Evolutionary conservation across 768 basidiomycete genomes (phyloP).

Genomic region (Tricholoma furcatifolium): DNA sequence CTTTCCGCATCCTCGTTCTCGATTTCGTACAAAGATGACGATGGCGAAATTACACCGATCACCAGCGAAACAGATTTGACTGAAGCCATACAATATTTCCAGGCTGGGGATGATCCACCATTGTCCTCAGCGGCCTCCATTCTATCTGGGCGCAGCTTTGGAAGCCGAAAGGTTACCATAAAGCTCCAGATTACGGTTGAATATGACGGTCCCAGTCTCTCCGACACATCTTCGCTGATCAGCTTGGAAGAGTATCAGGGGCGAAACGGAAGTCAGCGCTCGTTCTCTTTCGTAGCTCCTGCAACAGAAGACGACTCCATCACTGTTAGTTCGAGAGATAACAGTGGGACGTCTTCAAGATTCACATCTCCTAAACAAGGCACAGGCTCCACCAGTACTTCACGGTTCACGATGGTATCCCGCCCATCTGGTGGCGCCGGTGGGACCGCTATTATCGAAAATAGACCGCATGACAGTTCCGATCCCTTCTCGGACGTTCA

Average conservation of each 20-base stretch:
- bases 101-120: slow-evolving; percentile 75
- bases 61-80: slow-evolving; percentile 70
- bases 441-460: background rate
- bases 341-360: slow-evolving; percentile 29
- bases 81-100: slow-evolving; percentile 88
- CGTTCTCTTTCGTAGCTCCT: slow-evolving; percentile 47
- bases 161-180: slow-evolving; percentile 71
- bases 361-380: background rate
- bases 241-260: slow-evolving; percentile 73
- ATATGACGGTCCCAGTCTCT: slow-evolving; percentile 89
- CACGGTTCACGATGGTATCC: slow-evolving; percentile 13
- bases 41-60: slow-evolving; percentile 73
- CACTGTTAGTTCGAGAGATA: slow-evolving; percentile 74
- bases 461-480: background rate
- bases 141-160: slow-evolving; percentile 67
- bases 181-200: slow-evolving; percentile 78
- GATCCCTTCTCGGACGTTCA: slow-evolving; percentile 29
- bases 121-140: slow-evolving; percentile 73
- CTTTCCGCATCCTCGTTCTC: slow-evolving; percentile 67
- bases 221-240: slow-evolving; percentile 81
- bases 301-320: slow-evolving; percentile 67
- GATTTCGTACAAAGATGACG: slow-evolving; percentile 87
- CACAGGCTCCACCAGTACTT: slow-evolving; percentile 5
- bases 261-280: slow-evolving; percentile 57
- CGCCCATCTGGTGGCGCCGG: background rate